Evolutionary conservation across 306 rosid species (phyloP), one percentile per base, ranked within the genome.

Genomic region (Ormosia semicastrata): DNA sequence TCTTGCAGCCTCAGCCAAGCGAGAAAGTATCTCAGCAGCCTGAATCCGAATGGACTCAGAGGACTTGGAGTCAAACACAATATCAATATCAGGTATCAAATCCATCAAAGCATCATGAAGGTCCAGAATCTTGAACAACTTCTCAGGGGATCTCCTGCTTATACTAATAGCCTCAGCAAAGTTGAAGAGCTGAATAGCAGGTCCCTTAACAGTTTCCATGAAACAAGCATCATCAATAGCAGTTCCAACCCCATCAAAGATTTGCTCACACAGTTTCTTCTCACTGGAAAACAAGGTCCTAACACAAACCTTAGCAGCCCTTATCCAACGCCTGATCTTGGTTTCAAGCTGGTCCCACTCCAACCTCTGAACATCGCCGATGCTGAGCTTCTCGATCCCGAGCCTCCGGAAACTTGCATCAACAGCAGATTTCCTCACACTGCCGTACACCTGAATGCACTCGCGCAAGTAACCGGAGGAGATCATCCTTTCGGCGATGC

Each of bases 311-410:
- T 86, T 92, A 3, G 98, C 98, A 32, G 97, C 97, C 33, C 84
- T 77, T 59, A 94, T 96, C 99, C 99, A 96, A 34, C 98, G 85
- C 47, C 97, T 83, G 89, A 96, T 96, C 96, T 96, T 96, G 66
- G 88, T 30, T 69, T 92, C 99, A 2, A 96, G 92, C 86, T 87
- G 88, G 3, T 89, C 95, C 98, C 98, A 94, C 85, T 94, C 94
- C 56, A 96, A 70, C 86, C 98, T 78, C 93, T 96, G 99, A 7
- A 96, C 88, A 53, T 94, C 99, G 4, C 99, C 98, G 65, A 96
- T 96, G 86, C 99, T 94, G 18, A 96, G 78, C 46, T 91, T 96
- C 77, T 96, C 99, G 40, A 96, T 75, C 12, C 95, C 94, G 0
- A 96, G 97, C 34, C 78, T 80, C 76, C 90, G 78, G 62, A 94